These are phyloP conservation scores for Euphorbia lathyris DNA, from an alignment of 345 rosid genomes.

Conservation along the genomic window DNA sequence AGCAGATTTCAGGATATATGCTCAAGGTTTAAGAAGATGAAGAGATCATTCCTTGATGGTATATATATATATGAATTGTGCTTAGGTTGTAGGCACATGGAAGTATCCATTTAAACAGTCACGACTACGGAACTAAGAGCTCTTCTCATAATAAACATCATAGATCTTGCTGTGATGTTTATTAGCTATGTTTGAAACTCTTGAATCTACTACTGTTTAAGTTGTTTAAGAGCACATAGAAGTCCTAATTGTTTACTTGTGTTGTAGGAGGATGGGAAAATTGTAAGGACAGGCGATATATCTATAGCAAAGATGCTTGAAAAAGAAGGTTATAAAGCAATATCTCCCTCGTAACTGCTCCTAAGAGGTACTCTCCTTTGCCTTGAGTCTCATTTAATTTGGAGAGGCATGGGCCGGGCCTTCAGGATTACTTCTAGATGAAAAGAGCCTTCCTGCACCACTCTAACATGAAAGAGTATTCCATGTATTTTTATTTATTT, in stretches of 20 bases:
- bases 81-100: background rate
- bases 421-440: background rate
- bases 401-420: background rate
- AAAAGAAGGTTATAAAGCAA: slow-evolving; percentile 78
- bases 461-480: background rate
- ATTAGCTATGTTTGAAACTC: background rate
- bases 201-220: background rate
- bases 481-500: background rate
- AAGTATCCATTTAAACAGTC: background rate
- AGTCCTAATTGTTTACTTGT: slow-evolving; percentile 6
- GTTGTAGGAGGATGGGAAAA: slow-evolving; percentile 74
- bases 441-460: background rate
- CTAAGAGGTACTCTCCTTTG: background rate
- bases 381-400: background rate
- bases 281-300: slow-evolving; percentile 78
- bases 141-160: too few species aligned
- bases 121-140: background rate
- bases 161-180: background rate
- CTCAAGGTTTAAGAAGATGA: background rate
- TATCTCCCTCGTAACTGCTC: slow-evolving; percentile 39
- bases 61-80: background rate
- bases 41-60: background rate
- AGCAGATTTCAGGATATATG: background rate
- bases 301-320: slow-evolving; percentile 70
- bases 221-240: background rate